Conservation (phyloP, 805 yeast genomes). For the Cyberlindnera xylosilytica region DNA sequence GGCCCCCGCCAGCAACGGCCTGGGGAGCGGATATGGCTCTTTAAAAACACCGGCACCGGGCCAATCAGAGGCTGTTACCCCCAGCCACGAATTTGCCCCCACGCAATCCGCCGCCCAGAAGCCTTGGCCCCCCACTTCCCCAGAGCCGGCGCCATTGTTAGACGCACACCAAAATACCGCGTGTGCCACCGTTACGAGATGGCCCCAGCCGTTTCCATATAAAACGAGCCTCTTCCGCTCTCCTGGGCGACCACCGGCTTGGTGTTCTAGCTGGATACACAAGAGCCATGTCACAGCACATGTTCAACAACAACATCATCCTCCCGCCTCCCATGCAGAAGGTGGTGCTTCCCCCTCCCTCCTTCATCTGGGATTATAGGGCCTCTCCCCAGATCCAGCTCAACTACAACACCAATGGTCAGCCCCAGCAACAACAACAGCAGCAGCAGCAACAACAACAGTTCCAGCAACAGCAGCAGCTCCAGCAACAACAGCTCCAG, state of each 20-base stretch:
- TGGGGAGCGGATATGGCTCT: too few relatives aligned
- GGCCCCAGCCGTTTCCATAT: slow-evolving; percentile 11
- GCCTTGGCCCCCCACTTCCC: too few relatives aligned
- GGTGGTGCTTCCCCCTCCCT: slow-evolving; percentile 20
- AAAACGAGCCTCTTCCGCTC: slow-evolving; percentile 7
- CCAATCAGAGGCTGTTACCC: too few relatives aligned
- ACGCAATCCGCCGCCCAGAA: too few relatives aligned
- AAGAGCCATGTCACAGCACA: not conserved
- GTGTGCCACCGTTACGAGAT: slow-evolving; percentile 10
- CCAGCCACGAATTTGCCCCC: too few relatives aligned
- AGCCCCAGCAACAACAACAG: slow-evolving; percentile 6
- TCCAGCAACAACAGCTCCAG: slow-evolving; percentile 5
- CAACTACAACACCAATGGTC: slow-evolving; percentile 12
- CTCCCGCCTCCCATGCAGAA: slow-evolving; percentile 20
- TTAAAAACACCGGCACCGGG: too few relatives aligned
- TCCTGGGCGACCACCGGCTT: not conserved
- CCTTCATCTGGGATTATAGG: slow-evolving; percentile 16
- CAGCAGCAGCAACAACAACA: slow-evolving; percentile 5
- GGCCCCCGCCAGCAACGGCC: not conserved
- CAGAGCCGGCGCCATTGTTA: too few relatives aligned
- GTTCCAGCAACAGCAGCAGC: slow-evolving; percentile 7
- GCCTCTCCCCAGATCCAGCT: slow-evolving; percentile 6
- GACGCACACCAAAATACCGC: slow-evolving; percentile 7
- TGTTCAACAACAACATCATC: slow-evolving; percentile 15
- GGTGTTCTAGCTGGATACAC: not conserved